Conservation (phyloP, 495 filamentous ascomycete species). For the Aspergillus ellipticus region DNA sequence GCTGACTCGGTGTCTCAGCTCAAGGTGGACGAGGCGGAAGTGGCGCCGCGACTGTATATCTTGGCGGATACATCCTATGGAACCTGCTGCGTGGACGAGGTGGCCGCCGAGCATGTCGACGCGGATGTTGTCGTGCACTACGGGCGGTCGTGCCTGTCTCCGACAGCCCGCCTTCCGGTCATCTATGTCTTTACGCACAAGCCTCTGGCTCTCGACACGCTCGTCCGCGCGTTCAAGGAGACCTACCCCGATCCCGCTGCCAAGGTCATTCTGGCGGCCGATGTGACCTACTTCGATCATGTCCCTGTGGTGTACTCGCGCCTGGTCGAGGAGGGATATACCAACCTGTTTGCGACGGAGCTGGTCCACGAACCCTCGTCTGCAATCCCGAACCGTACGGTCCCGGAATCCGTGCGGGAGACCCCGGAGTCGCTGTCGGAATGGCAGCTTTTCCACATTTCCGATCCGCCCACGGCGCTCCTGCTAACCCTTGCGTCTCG, state of each 20-base stretch:
- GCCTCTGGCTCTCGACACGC: conserved; percentile 53
- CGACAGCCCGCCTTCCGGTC: conserved; percentile 82
- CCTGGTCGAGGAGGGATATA: conserved; percentile 62
- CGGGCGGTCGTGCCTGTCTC: conserved; percentile 85
- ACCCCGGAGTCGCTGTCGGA: conserved; percentile 53
- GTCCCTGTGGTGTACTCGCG: conserved; percentile 48
- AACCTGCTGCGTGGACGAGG: conserved; percentile 94
- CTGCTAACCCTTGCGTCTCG: conserved; percentile 85
- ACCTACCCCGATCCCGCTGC: conserved; percentile 60
- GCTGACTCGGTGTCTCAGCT: conserved; percentile 29
- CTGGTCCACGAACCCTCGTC: conserved; percentile 77
- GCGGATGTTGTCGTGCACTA: conserved; percentile 95
- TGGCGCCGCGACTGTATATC: conserved; percentile 65
- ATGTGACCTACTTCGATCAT: conserved; percentile 79
- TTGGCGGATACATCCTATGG: conserved; percentile 96
- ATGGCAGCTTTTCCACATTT: conserved; percentile 86
- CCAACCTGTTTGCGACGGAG: conserved; percentile 61
- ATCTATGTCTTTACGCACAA: conserved; percentile 87
- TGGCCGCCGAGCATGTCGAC: conserved; percentile 89
- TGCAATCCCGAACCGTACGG: conserved; percentile 77
- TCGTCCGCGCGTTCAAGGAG: conserved; percentile 59
- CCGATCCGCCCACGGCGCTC: conserved; percentile 75
- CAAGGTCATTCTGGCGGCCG: conserved; percentile 80
- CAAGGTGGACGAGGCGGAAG: conserved; percentile 25
- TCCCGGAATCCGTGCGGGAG: conserved; percentile 50